Evolutionary conservation across 2,329 filamentous ascomycete genomes (phyloP), one percentile per base, ranked within the genome.

Genomic region (Pseudocercospora vitis): DNA sequence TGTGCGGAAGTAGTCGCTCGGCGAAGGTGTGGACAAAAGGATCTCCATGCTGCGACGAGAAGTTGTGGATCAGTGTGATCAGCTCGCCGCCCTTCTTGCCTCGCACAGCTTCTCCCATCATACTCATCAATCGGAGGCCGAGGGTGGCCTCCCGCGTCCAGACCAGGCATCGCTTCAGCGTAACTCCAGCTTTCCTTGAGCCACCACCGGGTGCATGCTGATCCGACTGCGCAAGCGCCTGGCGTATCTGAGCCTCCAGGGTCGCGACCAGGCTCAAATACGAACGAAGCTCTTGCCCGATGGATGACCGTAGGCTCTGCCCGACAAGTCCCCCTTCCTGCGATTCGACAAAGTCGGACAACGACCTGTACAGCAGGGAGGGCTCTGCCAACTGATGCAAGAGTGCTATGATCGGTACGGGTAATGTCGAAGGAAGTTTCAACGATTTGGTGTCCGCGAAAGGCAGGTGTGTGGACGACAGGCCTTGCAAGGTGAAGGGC

Each of bases 71-170:
- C 44, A 97, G 78, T 3, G 91, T 91, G 63, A 99, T 95, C 21
- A 99, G 78, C 71, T 96, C 88, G 3, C 95, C 94, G 1, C 95
- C 94, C 63, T 87, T 91, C 69, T 86, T 87, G 74, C 82, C 87
- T 63, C 86, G 87, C 1, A 92, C 90, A 68, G 96, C 89, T 68
- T 97, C 91, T 0, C 95, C 90, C 65, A 99, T 96, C 53, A 96
- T 73, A 64, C 89, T 95, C 88, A 99, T 91, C 51, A 99, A 77
- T 12, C 94, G 84, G 62, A 99, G 74, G 0, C 91, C 94, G 86
- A 97, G 95, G 1, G 94, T 99, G 5, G 94, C 90, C 71, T 99
- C 95, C 62, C 92, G 84, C 7, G 91, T 97, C 95, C 95, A 99
- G 19, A 99, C 88, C 2, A 99, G 88, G 65, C 92, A 97, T 68